Conservation (phyloP, 257 asterid genomes). For the Ajuga chamaepitys region DNA sequence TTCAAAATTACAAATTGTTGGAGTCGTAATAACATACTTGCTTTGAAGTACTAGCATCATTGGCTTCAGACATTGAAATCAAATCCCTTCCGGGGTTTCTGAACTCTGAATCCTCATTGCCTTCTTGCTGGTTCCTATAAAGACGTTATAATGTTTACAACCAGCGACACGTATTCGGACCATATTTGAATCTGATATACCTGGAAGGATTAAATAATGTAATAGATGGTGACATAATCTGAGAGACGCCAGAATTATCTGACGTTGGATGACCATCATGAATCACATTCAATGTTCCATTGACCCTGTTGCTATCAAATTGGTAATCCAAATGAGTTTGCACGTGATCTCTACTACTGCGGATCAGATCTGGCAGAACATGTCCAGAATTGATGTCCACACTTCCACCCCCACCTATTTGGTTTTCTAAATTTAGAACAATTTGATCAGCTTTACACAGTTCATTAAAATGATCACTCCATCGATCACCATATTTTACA, state of each 20-base stretch:
- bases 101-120: conserved; percentile 34
- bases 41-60: conserved; percentile 44
- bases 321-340: conserved; percentile 30
- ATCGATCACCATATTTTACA: conserved; percentile 35
- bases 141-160: conserved; percentile 13
- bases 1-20: conserved; percentile 1
- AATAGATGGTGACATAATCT: conserved; percentile 45
- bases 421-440: conserved; percentile 37
- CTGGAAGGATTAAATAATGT: conserved; percentile 52
- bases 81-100: conserved; percentile 46
- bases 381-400: conserved; percentile 36
- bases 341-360: conserved; percentile 28
- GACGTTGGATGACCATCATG: conserved; percentile 44
- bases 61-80: conserved; percentile 46
- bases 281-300: conserved; percentile 40
- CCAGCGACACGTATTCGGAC: conserved; percentile 9
- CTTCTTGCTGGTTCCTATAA: conserved; percentile 60
- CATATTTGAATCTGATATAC: conserved; percentile 29
- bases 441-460: conserved; percentile 30
- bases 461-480: conserved; percentile 39
- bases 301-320: conserved; percentile 26
- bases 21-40: conserved; percentile 41
- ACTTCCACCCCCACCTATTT: conserved; percentile 30
- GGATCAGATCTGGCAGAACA: conserved; percentile 32
- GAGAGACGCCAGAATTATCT: conserved; percentile 42